A percentile compares a stretch with the other conserved stretches of the same genome.
Conservation (phyloP, 139 green algal genomes). For the Picochlorum sp. region DNA sequence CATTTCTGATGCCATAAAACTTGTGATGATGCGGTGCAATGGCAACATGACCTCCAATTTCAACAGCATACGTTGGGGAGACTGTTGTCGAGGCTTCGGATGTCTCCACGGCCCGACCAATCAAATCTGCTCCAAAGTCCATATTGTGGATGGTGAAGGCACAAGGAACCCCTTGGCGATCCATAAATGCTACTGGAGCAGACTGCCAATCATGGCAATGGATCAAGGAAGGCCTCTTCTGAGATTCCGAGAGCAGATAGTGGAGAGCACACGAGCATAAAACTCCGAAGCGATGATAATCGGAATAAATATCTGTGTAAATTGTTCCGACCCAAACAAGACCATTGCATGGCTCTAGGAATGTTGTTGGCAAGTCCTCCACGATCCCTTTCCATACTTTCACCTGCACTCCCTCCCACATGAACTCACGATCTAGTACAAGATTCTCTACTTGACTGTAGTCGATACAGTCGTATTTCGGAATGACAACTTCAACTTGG, state of each 20-base stretch:
- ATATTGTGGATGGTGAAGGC: conserved; percentile 96
- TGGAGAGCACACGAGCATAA: conserved; percentile 85
- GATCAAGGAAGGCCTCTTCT: conserved; percentile 71
- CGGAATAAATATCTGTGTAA: conserved; percentile 71
- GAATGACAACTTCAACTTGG: conserved; percentile 72
- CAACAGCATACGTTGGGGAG: conserved; percentile 84
- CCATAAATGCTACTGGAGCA: conserved; percentile 51
- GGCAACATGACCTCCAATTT: conserved; percentile 66
- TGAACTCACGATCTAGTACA: conserved; percentile 56
- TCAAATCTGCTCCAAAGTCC: conserved; percentile 77
- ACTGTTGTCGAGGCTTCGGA: conserved; percentile 81
- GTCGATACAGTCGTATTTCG: conserved; percentile 93
- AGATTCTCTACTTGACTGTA: conserved; percentile 53
- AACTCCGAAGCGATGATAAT: conserved; percentile 80
- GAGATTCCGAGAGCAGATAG: conserved; percentile 66
- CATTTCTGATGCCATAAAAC: conserved; percentile 87
- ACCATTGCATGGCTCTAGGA: conserved; percentile 79
- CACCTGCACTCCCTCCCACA: conserved; percentile 41
- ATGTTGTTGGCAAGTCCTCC: conserved; percentile 54
- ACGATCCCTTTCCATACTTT: conserved; percentile 64
- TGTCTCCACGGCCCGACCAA: conserved; percentile 56
- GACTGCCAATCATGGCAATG: conserved; percentile 96
- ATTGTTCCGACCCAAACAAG: conserved; percentile 83
- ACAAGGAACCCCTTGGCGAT: conserved; percentile 30
- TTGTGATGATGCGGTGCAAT: conserved; percentile 66